These are phyloP conservation scores for Neoscytalidium dimidiatum DNA, from an alignment of 2,329 filamentous ascomycete species.

Conservation along the genomic window DNA sequence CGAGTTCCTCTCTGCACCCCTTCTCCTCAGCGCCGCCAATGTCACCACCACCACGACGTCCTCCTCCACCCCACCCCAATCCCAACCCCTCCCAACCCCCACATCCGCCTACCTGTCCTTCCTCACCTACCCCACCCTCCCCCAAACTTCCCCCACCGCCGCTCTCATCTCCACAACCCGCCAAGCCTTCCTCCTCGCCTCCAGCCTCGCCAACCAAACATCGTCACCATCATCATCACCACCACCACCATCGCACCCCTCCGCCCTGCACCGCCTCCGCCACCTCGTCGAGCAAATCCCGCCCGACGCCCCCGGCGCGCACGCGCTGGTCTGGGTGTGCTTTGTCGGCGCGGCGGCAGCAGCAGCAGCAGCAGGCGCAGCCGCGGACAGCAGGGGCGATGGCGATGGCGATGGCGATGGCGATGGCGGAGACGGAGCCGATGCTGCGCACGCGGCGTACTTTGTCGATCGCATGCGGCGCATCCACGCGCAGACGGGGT, in stretches of 20 bases:
- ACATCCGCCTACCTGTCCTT: conserved; percentile 22
- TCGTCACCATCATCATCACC: neutral
- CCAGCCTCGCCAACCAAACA: neutral
- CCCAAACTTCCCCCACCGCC: conserved; percentile 3
- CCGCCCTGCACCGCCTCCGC: neutral
- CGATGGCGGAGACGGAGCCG: no score
- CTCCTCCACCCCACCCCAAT: conserved; percentile 22
- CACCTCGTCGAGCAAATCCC: conserved; percentile 21
- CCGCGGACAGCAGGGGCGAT: conserved; percentile 22
- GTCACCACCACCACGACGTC: neutral
- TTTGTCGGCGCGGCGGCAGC: conserved; percentile 26
- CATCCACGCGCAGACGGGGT: conserved; percentile 24
- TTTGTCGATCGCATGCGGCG: conserved; percentile 24
- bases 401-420: no score
- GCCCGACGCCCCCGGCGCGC: conserved; percentile 22
- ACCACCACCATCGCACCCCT: neutral
- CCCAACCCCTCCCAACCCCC: conserved; percentile 21
- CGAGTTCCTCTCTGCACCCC: conserved; percentile 24
- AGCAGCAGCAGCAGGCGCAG: no score
- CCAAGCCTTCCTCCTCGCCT: conserved; percentile 1
- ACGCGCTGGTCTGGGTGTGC: conserved; percentile 27
- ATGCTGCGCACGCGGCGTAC: neutral
- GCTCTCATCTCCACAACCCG: conserved; percentile 21
- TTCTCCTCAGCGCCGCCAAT: conserved; percentile 21
- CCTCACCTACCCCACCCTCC: conserved; percentile 15